Conservation (phyloP, 108 stramenopile genomes). For the Cyclotella baltica region DNA sequence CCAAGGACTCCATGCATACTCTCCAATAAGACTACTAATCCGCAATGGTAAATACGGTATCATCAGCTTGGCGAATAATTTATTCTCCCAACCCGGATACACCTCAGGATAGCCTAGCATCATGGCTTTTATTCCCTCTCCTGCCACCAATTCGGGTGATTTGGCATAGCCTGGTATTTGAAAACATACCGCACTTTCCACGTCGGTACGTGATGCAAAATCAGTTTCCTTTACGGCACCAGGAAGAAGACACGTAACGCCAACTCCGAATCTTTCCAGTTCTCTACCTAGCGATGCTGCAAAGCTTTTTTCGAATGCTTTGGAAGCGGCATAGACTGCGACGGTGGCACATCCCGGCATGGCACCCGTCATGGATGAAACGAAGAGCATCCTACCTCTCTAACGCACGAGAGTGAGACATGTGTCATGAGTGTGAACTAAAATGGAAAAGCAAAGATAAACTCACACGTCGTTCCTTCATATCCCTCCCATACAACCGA, state of each 20-base stretch:
- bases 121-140: conserved; percentile 73
- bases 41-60: conserved; percentile 51
- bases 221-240: conserved; percentile 82
- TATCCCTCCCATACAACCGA: conserved; percentile 79
- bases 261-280: conserved; percentile 80
- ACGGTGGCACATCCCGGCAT: conserved; percentile 70
- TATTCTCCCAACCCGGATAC: conserved; percentile 81
- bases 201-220: conserved; percentile 64
- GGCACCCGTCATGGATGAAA: conserved; percentile 75
- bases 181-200: conserved; percentile 74
- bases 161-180: conserved; percentile 76
- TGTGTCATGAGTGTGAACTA: background rate
- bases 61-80: conserved; percentile 64
- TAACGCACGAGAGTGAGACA: background rate
- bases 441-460: background rate
- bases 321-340: conserved; percentile 83
- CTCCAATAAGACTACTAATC: conserved; percentile 65
- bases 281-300: conserved; percentile 78
- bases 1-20: conserved; percentile 54
- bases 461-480: conserved; percentile 63
- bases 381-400: conserved; percentile 78
- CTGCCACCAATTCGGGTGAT: conserved; percentile 65
- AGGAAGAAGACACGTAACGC: conserved; percentile 89
- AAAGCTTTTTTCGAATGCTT: conserved; percentile 80
- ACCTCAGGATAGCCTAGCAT: conserved; percentile 78